Evolutionary conservation across 2,329 filamentous ascomycete species (phyloP).

Genomic region (Talaromyces sp.): DNA sequence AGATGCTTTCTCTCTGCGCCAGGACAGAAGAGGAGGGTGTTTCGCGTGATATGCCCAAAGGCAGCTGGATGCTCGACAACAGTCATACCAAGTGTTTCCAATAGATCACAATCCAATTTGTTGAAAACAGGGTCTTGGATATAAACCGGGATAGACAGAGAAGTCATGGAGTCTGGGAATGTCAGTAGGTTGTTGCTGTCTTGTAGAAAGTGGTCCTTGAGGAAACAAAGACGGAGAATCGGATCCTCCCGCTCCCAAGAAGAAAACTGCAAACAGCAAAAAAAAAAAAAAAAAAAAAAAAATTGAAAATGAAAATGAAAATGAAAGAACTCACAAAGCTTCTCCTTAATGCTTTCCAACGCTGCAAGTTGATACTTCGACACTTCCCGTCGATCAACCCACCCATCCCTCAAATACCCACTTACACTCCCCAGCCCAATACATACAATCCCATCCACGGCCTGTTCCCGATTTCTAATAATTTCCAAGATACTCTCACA

Average conservation of each 20-base stretch:
- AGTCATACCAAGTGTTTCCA: slow-evolving; percentile 38
- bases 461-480: background rate
- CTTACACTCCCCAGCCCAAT: slow-evolving; percentile 47
- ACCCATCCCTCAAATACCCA: slow-evolving; percentile 45
- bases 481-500: slow-evolving; percentile 16
- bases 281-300: background rate
- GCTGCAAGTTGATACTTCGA: slow-evolving; percentile 47
- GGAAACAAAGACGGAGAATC: too few species aligned
- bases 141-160: slow-evolving; percentile 44
- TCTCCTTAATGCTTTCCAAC: slow-evolving; percentile 32
- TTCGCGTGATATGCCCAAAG: slow-evolving; percentile 52
- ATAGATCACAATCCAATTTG: slow-evolving; percentile 40
- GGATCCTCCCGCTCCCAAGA: background rate
- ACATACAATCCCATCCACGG: slow-evolving; percentile 39
- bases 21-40: slow-evolving; percentile 63
- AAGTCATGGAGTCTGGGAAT: background rate
- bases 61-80: slow-evolving; percentile 54
- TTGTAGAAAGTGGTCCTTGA: too few species aligned
- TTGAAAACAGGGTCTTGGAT: slow-evolving; percentile 59
- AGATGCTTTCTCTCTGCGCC: slow-evolving; percentile 59
- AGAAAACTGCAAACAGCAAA: background rate
- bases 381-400: slow-evolving; percentile 45
- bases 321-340: slow-evolving; percentile 26
- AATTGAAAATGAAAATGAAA: too few species aligned
- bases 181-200: too few species aligned